Evolutionary conservation across 805 yeast species (phyloP), one percentile per base, ranked within the genome.

Genomic region (Candida patagonica): DNA sequence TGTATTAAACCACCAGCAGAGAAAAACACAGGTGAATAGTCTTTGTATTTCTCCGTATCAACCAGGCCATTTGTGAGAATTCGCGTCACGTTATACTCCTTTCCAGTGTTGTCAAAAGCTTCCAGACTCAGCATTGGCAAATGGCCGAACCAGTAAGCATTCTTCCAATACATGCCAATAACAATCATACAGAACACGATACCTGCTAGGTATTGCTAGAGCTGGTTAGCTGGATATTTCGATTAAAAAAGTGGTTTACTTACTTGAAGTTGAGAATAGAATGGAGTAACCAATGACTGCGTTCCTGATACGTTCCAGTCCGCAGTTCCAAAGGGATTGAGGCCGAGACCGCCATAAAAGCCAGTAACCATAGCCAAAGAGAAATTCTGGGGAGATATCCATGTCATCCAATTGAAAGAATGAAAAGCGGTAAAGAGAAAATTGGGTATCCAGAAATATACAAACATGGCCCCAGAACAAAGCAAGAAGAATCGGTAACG

Each of bases 391-490:
- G 68, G 68, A 31, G 57, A 65, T 37, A 75, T 75, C 85, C 85
- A 78, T 19, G 78, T 67, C 45, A 76, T 68, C 71, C 79, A 77
- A 42, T 60, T 57, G 55, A 79, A 75, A 48, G 66, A 66, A 2
- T 79, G 70, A 42, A 79, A 62, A 4, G 73, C 80, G 27, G 66
- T 64, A 64, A 76, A 74, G 26, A 78, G 63, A 54, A 60, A 76
- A 41, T 73, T 78, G n/a, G 82, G 82, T 50, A 76, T 54, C 73
- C 76, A 76, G 52, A 71, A 72, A 62, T 71, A 75, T 7, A 64
- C 42, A 50, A 74, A 74, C 15, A 67, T 56, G 20, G 53, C 55
- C 15, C 49, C 33, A 41, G 68, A 66, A 12, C 61, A 61, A 26
- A 57, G 30, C 27, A 56, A 46, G 55, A 73, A 73, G 46, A 71